Base-by-base conservation (phyloP, 169 alveolate genomes). In the Cystoisospora suis region DNA sequence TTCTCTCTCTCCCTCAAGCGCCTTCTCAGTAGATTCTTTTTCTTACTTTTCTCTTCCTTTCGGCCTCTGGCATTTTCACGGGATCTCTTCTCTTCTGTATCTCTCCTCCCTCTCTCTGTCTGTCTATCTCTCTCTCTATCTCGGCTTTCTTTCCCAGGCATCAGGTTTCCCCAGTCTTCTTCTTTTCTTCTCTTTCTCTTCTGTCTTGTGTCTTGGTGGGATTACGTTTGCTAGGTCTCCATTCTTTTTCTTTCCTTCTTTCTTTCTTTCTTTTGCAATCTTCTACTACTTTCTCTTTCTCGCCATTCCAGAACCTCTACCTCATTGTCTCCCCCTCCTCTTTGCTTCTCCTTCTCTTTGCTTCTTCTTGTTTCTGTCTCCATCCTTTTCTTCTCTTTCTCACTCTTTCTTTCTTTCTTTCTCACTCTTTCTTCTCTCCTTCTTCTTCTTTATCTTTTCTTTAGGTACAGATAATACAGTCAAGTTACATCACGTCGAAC, bases 381-480 rank as follows among this genome's bases (percentile, higher is more conserved):
- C n/a, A n/a, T 20, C 9, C 61, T 53, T 20, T 53, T 53, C 20
- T 20, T 20, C 9, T 20, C 9, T 20, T 9, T 20, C n/a, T 53
- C n/a, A 12, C n/a, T 9, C 9, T 20, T 15, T 53, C n/a, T 20
- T 20, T 53, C 65, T 53, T 7, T 58, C 72, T 58, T 7, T 58
- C 72, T 58, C 72, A 9, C 3, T 34, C 34, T 65, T 4, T 65
- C 44, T 2, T 23, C 34, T 27, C 40, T 65, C n/a, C 40, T 65
- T n/a, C 6, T 23, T 23, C 42, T 6, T 65, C 40, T 12, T 44
- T n/a, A n/a, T 12, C 42, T 65, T 12, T n/a, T 23, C n/a, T 38
- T 6, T 32, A 72, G 83, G 83, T 34, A 72, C 83, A 38, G 83
- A 72, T 34, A 72, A 38, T 34, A 72, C 83, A 0, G 83, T 72